Evolutionary conservation across 805 yeast genomes (phyloP), one percentile per base, ranked within the genome.

Genomic region (Starmerella apicola): DNA sequence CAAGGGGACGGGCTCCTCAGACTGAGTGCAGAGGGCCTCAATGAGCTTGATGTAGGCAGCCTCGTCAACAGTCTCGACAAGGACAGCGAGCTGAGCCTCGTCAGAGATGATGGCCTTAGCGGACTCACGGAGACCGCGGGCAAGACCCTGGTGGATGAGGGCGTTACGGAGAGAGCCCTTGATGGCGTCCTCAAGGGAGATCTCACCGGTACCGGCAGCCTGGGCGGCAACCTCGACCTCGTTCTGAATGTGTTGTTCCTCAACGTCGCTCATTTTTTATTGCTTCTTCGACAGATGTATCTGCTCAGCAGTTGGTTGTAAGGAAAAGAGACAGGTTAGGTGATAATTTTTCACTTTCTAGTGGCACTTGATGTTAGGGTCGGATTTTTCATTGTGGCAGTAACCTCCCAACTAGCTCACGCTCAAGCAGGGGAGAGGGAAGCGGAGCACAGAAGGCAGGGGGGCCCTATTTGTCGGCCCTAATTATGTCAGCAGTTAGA

Each of bases 121-220:
- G 57, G 97, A 93, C 77, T 91, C 98, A 79, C 97, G 91, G 70
- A 91, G 80, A 79, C 99, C 99, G 77, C 99, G 88, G 68, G 97
- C 97, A 71, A 91, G 83, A 73, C 99, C 98, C 68, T 88, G 54
- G 76, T 85, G 94, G 64, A 88, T 82, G 67, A 91, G 78, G 59
- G 99, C 78, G 68, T 91, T 85, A 80, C 94, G 86, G 67, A 91
- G 80, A 66, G 91, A 97, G 65, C 83, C 91, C 76, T 85, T 84
- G 68, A 91, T 76, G 67, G 96, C 94, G 67, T 91, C 98, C 76
- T 93, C 97, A 59, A 91, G 81, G 68, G 97, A 76, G 72, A 88
- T 78, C 62, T 85, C 78, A 53, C 84, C 83, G 62, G 86, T 68
- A 62, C 77, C 74, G 70, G 84, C 86, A 65, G 78, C 80, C 66